Percentiles rank a stretch among this genome's conserved stretches.
These are phyloP conservation scores for Amanita pallidorosea DNA, from an alignment of 768 basidiomycete genomes.

Conservation along the genomic window DNA sequence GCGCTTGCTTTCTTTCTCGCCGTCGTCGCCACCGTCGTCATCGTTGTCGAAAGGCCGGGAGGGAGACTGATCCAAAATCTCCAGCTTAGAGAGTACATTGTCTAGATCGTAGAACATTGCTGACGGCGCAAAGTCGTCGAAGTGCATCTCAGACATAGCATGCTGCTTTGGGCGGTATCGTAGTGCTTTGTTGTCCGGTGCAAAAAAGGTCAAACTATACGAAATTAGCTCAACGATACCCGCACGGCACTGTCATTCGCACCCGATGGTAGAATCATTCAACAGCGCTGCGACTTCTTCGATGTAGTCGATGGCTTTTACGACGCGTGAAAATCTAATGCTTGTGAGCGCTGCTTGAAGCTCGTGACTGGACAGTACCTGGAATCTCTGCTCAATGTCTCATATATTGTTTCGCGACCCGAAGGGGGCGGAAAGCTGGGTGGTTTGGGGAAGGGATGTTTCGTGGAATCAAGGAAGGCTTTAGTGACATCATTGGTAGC, in stretches of 20 bases:
- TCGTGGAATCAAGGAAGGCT: neutral
- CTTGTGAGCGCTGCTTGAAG: neutral
- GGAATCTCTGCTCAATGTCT: slow-evolving; percentile 8
- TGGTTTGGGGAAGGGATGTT: neutral
- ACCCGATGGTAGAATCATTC: slow-evolving; percentile 28
- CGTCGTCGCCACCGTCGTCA: slow-evolving; percentile 17
- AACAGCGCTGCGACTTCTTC: slow-evolving; percentile 25
- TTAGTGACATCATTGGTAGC: neutral
- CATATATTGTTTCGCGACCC: slow-evolving; percentile 2
- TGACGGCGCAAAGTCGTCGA: slow-evolving; percentile 4
- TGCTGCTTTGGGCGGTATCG: slow-evolving; percentile 13
- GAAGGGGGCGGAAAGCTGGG: neutral
- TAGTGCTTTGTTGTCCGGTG: slow-evolving; percentile 35
- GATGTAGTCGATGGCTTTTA: slow-evolving; percentile 28
- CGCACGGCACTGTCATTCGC: slow-evolving; percentile 3
- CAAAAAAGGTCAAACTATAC: slow-evolving; percentile 43
- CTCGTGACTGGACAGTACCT: slow-evolving; percentile 7
- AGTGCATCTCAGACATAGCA: neutral
- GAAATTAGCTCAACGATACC: neutral
- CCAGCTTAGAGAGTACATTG: slow-evolving; percentile 24
- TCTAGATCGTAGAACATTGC: slow-evolving; percentile 17
- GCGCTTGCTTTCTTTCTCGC: slow-evolving; percentile 37
- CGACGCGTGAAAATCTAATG: slow-evolving; percentile 26
- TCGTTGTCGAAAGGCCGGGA: slow-evolving; percentile 1
- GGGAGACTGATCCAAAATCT: slow-evolving; percentile 14